Conservation (phyloP, 2,329 filamentous ascomycete species). For the Sclerotiophoma versabilis region DNA sequence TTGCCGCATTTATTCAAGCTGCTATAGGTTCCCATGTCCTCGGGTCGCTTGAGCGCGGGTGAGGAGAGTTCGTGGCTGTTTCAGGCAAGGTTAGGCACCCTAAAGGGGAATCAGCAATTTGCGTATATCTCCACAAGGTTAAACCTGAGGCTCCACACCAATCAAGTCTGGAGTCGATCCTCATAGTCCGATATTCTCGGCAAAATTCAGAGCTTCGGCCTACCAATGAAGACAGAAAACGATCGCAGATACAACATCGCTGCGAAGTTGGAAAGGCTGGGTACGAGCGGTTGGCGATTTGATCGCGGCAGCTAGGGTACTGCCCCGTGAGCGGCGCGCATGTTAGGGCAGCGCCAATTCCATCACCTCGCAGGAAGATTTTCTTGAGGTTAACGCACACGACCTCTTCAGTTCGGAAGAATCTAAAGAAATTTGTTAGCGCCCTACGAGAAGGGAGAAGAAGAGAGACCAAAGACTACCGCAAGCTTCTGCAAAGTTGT, state of each 20-base stretch:
- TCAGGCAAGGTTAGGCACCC: conserved; percentile 6
- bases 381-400: conserved; percentile 6
- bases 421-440: not conserved
- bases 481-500: too few relatives aligned
- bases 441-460: not conserved
- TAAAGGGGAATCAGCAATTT: conserved; percentile 3
- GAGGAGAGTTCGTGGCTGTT: conserved; percentile 11
- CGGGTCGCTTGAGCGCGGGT: conserved; percentile 14
- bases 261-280: not conserved
- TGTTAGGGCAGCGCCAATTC: conserved; percentile 2
- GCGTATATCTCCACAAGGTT: conserved; percentile 1
- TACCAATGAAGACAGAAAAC: not conserved
- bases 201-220: not conserved
- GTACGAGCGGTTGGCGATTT: conserved; percentile 11
- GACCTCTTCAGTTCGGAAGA: not conserved
- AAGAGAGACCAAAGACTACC: not conserved
- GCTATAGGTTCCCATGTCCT: conserved; percentile 18
- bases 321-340: conserved; percentile 15
- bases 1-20: conserved; percentile 19
- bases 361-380: conserved; percentile 3
- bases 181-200: conserved; percentile 3
- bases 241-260: not conserved
- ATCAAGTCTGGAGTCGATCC: conserved; percentile 13
- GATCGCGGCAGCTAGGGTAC: conserved; percentile 12
- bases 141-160: conserved; percentile 2